Base-by-base conservation (phyloP, 805 yeast species). In the Diddensiella transvaalensis region DNA sequence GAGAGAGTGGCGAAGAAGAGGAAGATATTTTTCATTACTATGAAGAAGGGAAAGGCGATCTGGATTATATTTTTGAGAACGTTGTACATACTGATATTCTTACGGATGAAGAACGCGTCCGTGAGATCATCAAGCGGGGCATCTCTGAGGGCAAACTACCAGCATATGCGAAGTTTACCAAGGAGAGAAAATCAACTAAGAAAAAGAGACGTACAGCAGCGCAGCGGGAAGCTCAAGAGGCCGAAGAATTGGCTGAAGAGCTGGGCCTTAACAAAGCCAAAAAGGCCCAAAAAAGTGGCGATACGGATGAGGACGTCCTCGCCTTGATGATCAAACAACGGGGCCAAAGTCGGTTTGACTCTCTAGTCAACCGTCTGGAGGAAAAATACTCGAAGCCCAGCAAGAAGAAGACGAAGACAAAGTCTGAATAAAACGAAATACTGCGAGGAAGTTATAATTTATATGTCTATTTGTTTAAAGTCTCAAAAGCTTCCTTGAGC, bases 1-100 rank as follows among this genome's bases (percentile, higher is more conserved):
- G 83, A 57, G 76, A 60, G 22, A 59, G 64, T 11, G 66, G 61
- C 3, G 66, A 68, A 45, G 75, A 68, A 52, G 57, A 58, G 23
- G 69, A 68, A 3, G 96, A 89, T 60, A 73, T 89, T n/a, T 49
- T 79, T 38, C 75, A 77, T 40, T 72, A 75, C 42, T 83, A 83
- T 68, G 64, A 71, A 5, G 77, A 72, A 55, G 73, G 74, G 40
- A 74, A 78, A 11, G 96, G 96, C 3, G 87, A 86, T 57, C 78
- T 88, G 57, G 69, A 82, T 40, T 70, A 72, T 44, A 68, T 88
- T 3, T 85, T 88, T 60, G 95, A 87, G 61, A 72, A 74, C 29
- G 82, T 89, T 2, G 85, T 93, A 6, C 96, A 89, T 65, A 73
- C 85, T 45, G 89, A 84, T 52, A 73, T 83, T 39, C 75, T 71